Conservation (phyloP, 805 yeast species). For the Vanderwaltozyma yarrowii region DNA sequence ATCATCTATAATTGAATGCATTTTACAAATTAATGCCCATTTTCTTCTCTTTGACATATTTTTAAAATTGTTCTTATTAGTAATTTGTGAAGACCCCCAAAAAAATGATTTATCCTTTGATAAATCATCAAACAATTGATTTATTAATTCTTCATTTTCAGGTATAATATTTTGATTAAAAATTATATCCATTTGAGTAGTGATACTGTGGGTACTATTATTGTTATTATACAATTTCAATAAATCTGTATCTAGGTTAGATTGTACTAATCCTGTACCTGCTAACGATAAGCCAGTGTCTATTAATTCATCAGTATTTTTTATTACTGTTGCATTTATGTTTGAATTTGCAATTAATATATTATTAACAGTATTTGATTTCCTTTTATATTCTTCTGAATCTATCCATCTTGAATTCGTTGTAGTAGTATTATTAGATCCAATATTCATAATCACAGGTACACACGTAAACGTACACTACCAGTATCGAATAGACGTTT, state of each 20-base stretch:
- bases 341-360: not conserved
- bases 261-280: conserved; percentile 8
- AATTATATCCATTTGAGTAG: not conserved
- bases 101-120: conserved; percentile 18
- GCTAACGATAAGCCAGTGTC: conserved; percentile 14
- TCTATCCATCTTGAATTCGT: too few species aligned
- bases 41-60: conserved; percentile 18
- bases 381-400: not conserved
- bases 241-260: not conserved
- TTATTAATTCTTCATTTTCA: conserved; percentile 10
- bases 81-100: conserved; percentile 18
- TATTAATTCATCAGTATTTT: conserved; percentile 5
- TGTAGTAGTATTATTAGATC: too few species aligned
- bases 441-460: too few species aligned
- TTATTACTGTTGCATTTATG: too few species aligned
- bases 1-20: conserved; percentile 2
- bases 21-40: conserved; percentile 24
- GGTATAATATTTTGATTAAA: conserved; percentile 13
- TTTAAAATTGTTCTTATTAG: conserved; percentile 8
- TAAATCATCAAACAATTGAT: conserved; percentile 14
- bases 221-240: conserved; percentile 3
- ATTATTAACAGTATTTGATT: not conserved
- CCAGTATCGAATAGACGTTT: too few species aligned
- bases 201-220: not conserved
- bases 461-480: too few species aligned